phyloP scores from a whole-genome alignment of 257 asterid genomes.

The Gentiana dahurica region DNA sequence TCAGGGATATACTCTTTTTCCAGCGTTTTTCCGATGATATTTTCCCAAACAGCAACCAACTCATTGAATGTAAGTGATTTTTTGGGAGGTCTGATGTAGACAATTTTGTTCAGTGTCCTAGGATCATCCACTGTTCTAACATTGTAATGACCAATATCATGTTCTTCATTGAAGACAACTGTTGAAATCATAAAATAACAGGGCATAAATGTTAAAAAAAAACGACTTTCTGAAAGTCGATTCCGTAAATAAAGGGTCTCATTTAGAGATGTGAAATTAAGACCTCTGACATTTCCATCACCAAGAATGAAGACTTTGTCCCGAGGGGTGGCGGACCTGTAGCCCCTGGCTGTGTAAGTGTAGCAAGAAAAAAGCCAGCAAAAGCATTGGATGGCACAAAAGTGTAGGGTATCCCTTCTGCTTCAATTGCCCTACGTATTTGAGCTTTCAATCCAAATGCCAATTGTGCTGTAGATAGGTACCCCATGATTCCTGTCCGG shows the following conservation, averaged over 20 bases:
- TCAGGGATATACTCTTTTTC: slow-evolving; percentile 38
- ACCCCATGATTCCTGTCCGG: slow-evolving; percentile 47
- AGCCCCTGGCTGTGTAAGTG: slow-evolving; percentile 1
- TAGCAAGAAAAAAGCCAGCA: slow-evolving; percentile 7
- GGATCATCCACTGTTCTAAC: slow-evolving; percentile 63
- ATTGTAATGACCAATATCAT: slow-evolving; percentile 43
- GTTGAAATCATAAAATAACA: background rate
- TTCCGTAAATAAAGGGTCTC: too few species aligned
- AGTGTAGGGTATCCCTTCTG: slow-evolving; percentile 14
- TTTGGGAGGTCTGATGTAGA: slow-evolving; percentile 42
- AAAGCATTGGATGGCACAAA: slow-evolving; percentile 2
- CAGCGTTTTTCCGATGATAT: slow-evolving; percentile 48
- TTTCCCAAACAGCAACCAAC: slow-evolving; percentile 60
- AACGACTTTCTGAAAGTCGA: too few species aligned
- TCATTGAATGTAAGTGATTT: slow-evolving; percentile 46
- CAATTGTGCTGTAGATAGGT: slow-evolving; percentile 40
- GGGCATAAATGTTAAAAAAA: background rate
- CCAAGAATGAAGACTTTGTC: slow-evolving; percentile 43
- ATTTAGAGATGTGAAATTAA: background rate
- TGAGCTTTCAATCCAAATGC: slow-evolving; percentile 3
- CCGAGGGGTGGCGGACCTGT: slow-evolving; percentile 22
- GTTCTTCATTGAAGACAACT: slow-evolving; percentile 56
- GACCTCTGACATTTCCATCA: slow-evolving; percentile 52
- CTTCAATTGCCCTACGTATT: slow-evolving; percentile 10
- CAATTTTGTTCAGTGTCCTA: slow-evolving; percentile 45